A percentile compares a stretch with the other conserved stretches of the same genome.
Conservation (phyloP, 192 early-diverging fungal genomes). For the Dissophora globulifera region DNA sequence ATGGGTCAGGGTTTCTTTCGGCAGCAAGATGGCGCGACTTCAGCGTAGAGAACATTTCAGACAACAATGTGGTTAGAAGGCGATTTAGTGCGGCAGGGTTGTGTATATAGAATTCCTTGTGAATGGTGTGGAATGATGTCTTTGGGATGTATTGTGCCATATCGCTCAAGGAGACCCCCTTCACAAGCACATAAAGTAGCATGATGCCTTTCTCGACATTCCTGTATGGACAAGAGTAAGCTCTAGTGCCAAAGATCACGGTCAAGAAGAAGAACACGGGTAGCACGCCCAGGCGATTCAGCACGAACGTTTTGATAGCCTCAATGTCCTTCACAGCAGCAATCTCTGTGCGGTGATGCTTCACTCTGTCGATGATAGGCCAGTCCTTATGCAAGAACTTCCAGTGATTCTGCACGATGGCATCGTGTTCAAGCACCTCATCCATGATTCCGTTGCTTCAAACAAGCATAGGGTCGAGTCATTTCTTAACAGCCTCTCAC, state of each 20-base stretch:
- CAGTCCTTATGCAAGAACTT: conserved; percentile 19
- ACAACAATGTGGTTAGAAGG: conserved; percentile 5
- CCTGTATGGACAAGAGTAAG: conserved; percentile 2
- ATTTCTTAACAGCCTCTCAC: too few species aligned
- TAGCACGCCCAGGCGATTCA: conserved; percentile 13
- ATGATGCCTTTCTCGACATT: conserved; percentile 13
- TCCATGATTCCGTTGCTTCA: too few species aligned
- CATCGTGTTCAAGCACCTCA: neutral
- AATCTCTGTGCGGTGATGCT: conserved; percentile 18
- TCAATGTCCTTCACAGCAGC: conserved; percentile 5
- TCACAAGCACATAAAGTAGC: conserved; percentile 7
- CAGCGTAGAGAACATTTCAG: conserved; percentile 6
- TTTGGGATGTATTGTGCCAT: conserved; percentile 11
- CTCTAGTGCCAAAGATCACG: conserved; percentile 5
- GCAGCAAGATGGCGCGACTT: conserved; percentile 7
- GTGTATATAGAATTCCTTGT: conserved; percentile 11
- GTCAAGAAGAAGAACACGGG: conserved; percentile 15
- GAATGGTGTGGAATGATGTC: conserved; percentile 9
- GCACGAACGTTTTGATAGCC: conserved; percentile 9
- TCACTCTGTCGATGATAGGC: conserved; percentile 10
- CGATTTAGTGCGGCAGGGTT: conserved; percentile 6
- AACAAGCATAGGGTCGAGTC: too few species aligned
- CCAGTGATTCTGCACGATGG: conserved; percentile 2
- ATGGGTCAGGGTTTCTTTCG: conserved; percentile 16
- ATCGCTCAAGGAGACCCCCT: conserved; percentile 5